Base-by-base conservation (phyloP, 352 stramenopile genomes). In the Phytophthora ramorum region DNA sequence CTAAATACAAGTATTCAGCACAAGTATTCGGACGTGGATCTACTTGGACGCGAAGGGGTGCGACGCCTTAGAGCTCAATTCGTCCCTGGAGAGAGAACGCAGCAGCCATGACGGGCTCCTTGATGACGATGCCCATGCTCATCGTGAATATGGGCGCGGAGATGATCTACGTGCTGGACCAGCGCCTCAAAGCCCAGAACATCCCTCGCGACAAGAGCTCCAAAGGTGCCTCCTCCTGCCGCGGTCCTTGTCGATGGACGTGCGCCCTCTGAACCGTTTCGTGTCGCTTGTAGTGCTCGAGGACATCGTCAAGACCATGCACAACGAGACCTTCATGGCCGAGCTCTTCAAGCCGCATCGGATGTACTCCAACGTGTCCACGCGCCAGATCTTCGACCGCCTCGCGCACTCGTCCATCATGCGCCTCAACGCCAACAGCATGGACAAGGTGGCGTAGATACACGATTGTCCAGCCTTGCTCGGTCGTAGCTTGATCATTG, bases 361-460 rank as follows among this genome's bases (percentile, higher is more conserved):
- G 67, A 93, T 97, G 82, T 98, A 97, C 79, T 91, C 90, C 46
- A 93, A 93, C 64, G 28, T 84, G 30, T 87, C 87, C n/a, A 97
- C 89, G 46, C 87, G 90, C 16, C 89, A 97, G 71, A 93, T 98
- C 66, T 97, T 98, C 62, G 89, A 97, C 48, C 81, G 88, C 17
- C 77, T 98, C 17, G 93, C 92, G 22, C 93, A 98, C 72, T 97
- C 89, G 55, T 97, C 90, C 44, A 98, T 98, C 73, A 98, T 98
- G 93, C 81, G 92, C 7, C 80, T 98, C 41, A 98, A 98, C 69
- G 82, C 93, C 52, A 97, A 90, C 63, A 96, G 85, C 69, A 98
- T 98, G 93, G 89, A 97, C 76, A 98, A 98, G 77, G 83, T 90
- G 19, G n/a, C 10, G 17, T 35, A 34, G 8, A 44, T 13, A 8